A percentile compares a stretch with the other conserved stretches of the same genome.
Conservation (phyloP, 495 filamentous ascomycete genomes). For the Bathelium albidoporum region DNA sequence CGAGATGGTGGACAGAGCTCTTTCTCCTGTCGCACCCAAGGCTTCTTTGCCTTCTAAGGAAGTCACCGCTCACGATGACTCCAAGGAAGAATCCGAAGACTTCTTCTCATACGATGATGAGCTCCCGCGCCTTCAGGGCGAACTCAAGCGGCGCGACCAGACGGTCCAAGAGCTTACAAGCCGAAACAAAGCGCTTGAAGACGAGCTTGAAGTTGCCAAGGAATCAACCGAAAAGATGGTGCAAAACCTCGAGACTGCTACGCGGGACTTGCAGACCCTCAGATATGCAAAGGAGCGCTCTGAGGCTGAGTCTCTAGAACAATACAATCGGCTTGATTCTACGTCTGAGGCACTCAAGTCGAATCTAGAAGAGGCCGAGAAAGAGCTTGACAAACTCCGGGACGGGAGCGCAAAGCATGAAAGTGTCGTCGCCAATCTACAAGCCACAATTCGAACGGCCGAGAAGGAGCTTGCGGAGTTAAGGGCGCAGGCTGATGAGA, state of each 20-base stretch:
- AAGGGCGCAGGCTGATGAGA: not conserved
- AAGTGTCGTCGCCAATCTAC: constrained; percentile 46
- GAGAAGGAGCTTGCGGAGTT: constrained; percentile 20
- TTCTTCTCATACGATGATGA: constrained; percentile 85
- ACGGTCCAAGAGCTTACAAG: not conserved
- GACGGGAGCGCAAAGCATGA: constrained; percentile 41
- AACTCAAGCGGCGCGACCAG: constrained; percentile 1
- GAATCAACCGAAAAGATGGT: constrained; percentile 28
- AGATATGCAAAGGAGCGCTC: constrained; percentile 20
- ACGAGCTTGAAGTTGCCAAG: constrained; percentile 26
- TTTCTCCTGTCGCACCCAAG: constrained; percentile 17
- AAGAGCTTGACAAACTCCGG: constrained; percentile 41
- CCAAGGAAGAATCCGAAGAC: constrained; percentile 52
- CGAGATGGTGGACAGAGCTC: not conserved
- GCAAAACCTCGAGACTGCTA: constrained; percentile 26
- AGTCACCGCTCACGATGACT: constrained; percentile 34
- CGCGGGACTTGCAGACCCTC: constrained; percentile 20
- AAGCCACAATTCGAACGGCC: constrained; percentile 40
- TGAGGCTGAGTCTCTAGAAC: constrained; percentile 13
- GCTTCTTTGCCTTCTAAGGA: constrained; percentile 25
- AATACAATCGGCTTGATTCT: constrained; percentile 15
- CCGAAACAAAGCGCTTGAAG: constrained; percentile 23
- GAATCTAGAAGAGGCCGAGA: constrained; percentile 50
- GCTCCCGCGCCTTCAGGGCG: constrained; percentile 25
- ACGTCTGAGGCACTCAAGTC: constrained; percentile 26